These are phyloP conservation scores for Aspergillus ustus DNA, from an alignment of 2,329 filamentous ascomycete genomes.

Conservation along the genomic window DNA sequence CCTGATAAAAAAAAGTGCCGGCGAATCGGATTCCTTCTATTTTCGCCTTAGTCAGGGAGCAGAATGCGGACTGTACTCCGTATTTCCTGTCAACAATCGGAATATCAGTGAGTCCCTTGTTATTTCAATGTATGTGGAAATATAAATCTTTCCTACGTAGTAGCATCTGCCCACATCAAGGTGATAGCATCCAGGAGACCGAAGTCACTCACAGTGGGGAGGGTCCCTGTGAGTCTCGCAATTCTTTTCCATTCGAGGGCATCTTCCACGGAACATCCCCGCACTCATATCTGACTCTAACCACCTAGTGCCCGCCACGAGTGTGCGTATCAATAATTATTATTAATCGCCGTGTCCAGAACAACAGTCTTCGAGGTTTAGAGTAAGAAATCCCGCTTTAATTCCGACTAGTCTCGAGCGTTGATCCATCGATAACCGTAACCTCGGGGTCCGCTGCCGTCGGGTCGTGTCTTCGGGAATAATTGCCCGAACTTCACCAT, in stretches of 20 bases:
- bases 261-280: constrained; percentile 11
- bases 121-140: background rate
- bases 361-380: background rate
- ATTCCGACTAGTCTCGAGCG: background rate
- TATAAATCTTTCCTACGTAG: background rate
- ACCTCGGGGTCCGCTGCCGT: constrained; percentile 28
- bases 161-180: background rate
- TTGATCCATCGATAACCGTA: constrained; percentile 23
- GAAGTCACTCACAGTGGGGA: too few species aligned
- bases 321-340: background rate
- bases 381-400: constrained; percentile 14
- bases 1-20: constrained; percentile 24
- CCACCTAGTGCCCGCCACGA: background rate
- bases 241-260: constrained; percentile 7
- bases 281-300: constrained; percentile 6
- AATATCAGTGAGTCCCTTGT: background rate
- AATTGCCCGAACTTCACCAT: constrained; percentile 15
- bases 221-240: background rate
- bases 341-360: background rate
- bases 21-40: constrained; percentile 36
- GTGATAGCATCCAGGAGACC: background rate
- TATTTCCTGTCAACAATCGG: background rate
- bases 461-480: constrained; percentile 32
- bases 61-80: background rate
- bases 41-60: constrained; percentile 28